Base-by-base conservation (phyloP, 1,139 yeast species). In the Hansenula sp. region DNA sequence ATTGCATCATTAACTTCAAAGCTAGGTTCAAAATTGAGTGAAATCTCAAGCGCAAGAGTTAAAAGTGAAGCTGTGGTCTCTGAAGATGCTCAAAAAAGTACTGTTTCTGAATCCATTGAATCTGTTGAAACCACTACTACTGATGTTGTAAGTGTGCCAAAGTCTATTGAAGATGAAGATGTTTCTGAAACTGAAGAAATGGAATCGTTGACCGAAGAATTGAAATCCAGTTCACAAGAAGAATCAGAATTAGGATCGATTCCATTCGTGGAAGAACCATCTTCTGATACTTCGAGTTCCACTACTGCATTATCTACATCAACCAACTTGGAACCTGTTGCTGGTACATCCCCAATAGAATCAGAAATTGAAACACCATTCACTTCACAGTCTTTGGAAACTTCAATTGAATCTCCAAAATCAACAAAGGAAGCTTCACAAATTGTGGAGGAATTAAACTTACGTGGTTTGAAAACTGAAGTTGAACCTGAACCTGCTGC, bases 121-220 rank as follows among this genome's bases (percentile, higher is more conserved):
- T 19, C 36, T 6, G n/a, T n/a, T n/a, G n/a, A n/a, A n/a, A n/a
- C n/a, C n/a, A n/a, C n/a, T n/a, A n/a, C n/a, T n/a, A n/a, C n/a
- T n/a, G n/a, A n/a, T n/a, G n/a, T n/a, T n/a, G n/a, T n/a, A n/a
- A n/a, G n/a, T n/a, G n/a, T n/a, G n/a, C n/a, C n/a, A n/a, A n/a
- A n/a, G n/a, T n/a, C n/a, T n/a, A n/a, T n/a, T n/a, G n/a, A n/a
- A n/a, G n/a, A n/a, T n/a, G n/a, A n/a, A n/a, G n/a, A n/a, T n/a
- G n/a, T n/a, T n/a, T n/a, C n/a, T n/a, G n/a, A n/a, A n/a, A n/a
- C n/a, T n/a, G n/a, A n/a, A n/a, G n/a, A n/a, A n/a, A n/a, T n/a
- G n/a, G n/a, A n/a, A n/a, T n/a, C n/a, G n/a, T n/a, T 21, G 25
- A 21, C 5, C 9, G 25, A 9, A 21, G 50, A 41, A 9, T 18